Conservation (phyloP, 2,329 filamentous ascomycete species). For the Fusarium sp. region DNA sequence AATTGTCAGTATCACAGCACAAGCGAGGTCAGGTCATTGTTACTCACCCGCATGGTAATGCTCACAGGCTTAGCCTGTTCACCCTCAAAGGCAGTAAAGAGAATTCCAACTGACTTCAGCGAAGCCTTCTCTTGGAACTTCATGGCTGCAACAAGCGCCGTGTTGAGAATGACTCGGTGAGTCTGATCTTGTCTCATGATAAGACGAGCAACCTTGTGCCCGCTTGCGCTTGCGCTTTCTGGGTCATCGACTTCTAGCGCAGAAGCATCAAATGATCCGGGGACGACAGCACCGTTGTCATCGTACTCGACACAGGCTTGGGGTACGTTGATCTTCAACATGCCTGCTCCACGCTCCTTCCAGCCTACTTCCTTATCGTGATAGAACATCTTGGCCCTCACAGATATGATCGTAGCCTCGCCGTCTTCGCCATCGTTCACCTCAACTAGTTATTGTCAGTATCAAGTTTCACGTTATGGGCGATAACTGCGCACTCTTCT, state of each 20-base stretch:
- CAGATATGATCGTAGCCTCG: constrained; percentile 79
- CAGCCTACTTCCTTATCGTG: constrained; percentile 80
- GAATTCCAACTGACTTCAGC: constrained; percentile 76
- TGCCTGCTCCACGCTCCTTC: constrained; percentile 90
- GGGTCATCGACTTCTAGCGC: constrained; percentile 60
- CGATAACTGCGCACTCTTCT: constrained; percentile 71
- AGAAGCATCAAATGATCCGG: constrained; percentile 68
- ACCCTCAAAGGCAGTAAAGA: constrained; percentile 73
- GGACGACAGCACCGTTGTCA: constrained; percentile 61
- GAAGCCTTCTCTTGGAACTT: constrained; percentile 82
- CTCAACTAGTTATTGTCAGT: constrained; percentile 61
- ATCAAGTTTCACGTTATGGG: neutral
- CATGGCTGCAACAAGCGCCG: constrained; percentile 81
- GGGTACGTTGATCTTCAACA: constrained; percentile 85
- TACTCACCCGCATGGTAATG: constrained; percentile 70
- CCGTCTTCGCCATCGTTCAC: constrained; percentile 90
- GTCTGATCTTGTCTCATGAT: constrained; percentile 94
- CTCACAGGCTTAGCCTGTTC: constrained; percentile 65
- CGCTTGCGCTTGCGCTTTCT: constrained; percentile 42
- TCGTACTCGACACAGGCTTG: constrained; percentile 68
- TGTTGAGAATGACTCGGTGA: constrained; percentile 88
- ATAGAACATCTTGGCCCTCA: constrained; percentile 87
- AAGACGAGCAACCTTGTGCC: constrained; percentile 73
- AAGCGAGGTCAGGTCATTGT: neutral
- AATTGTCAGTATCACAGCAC: constrained; percentile 11